A percentile compares a stretch with the other conserved stretches of the same genome.
Conservation (phyloP, 768 basidiomycete genomes). For the Plicaturopsis crispa region DNA sequence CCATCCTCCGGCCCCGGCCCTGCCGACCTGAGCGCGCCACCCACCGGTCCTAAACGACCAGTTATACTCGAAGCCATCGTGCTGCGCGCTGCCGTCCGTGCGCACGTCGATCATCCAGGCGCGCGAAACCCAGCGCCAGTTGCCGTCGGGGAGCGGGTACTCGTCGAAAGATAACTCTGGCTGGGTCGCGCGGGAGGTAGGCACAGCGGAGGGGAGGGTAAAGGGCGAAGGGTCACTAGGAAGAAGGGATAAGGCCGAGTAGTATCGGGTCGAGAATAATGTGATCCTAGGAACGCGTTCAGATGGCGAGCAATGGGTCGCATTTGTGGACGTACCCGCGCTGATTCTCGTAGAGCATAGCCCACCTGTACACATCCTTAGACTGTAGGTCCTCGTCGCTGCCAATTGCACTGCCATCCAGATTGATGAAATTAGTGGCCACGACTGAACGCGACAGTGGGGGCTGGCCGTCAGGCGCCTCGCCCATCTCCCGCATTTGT, state of each 20-base stretch:
- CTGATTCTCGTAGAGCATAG: conserved; percentile 76
- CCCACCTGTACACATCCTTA: conserved; percentile 65
- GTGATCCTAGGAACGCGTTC: conserved; percentile 51
- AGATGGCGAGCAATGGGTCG: conserved; percentile 4
- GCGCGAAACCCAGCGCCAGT: conserved; percentile 76
- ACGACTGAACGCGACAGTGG: neutral
- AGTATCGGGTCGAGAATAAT: conserved; percentile 65
- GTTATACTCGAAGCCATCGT: conserved; percentile 85
- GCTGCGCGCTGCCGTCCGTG: conserved; percentile 67
- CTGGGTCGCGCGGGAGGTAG: conserved; percentile 34
- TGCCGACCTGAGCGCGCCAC: conserved; percentile 61
- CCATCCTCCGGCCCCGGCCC: conserved; percentile 58
- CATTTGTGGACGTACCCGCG: conserved; percentile 46
- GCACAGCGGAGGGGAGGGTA: conserved; percentile 48
- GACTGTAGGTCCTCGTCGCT: conserved; percentile 20
- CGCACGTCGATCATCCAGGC: conserved; percentile 90
- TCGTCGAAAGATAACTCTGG: conserved; percentile 49
- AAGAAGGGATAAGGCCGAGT: conserved; percentile 62
- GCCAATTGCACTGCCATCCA: conserved; percentile 18
- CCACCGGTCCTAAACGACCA: conserved; percentile 60
- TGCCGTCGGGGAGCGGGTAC: conserved; percentile 74
- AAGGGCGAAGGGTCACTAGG: conserved; percentile 70
- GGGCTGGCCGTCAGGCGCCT: neutral
- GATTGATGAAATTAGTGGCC: conserved; percentile 19
- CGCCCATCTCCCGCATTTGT: neutral